phyloP scores from a whole-genome alignment of 306 rosid genomes.

The Cucurbita pepo region DNA sequence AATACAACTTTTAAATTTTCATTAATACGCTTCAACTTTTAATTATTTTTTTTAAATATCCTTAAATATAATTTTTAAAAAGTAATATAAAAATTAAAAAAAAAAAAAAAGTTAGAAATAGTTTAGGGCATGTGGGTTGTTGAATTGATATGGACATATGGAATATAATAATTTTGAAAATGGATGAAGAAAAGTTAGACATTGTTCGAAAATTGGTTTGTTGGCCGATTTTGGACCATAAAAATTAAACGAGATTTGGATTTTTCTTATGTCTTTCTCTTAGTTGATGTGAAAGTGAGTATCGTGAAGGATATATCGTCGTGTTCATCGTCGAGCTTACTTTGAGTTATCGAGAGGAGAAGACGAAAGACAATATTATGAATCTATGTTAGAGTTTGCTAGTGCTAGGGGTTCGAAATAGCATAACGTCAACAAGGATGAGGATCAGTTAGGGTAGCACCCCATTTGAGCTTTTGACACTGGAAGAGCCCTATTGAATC shows the following conservation, averaged over 20 bases:
- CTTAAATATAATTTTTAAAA: too few species aligned
- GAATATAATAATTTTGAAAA: not conserved
- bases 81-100: too few species aligned
- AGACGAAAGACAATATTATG: too few species aligned
- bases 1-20: too few species aligned
- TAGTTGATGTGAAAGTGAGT: not conserved
- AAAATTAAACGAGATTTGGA: not conserved
- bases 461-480: too few species aligned
- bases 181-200: not conserved
- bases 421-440: too few species aligned
- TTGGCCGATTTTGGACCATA: not conserved
- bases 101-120: not conserved
- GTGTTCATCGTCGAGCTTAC: not conserved
- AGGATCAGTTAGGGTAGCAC: too few species aligned
- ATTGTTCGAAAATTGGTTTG: not conserved
- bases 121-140: not conserved
- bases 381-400: too few species aligned
- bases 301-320: not conserved
- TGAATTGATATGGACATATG: constrained; percentile 1
- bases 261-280: not conserved
- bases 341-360: not conserved
- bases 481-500: too few species aligned
- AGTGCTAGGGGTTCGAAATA: too few species aligned
- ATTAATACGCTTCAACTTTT: too few species aligned
- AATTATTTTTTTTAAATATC: too few species aligned